Conservation (phyloP, 805 yeast genomes). For the Nakazawaea populi region DNA sequence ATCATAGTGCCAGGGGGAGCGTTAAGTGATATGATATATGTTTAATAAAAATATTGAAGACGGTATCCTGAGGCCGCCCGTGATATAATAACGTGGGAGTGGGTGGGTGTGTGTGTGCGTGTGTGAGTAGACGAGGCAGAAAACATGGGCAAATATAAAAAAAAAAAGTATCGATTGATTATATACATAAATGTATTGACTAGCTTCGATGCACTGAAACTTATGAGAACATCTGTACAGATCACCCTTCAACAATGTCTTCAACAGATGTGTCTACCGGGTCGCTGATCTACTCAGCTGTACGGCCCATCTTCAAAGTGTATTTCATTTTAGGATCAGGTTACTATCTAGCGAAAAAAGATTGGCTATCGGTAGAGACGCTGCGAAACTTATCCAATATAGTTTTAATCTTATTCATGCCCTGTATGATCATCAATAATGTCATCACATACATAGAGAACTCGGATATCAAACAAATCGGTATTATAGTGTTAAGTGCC, state of each 20-base stretch:
- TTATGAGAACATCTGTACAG: too few relatives aligned
- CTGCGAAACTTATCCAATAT: conserved; percentile 58
- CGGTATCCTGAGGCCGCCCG: too few relatives aligned
- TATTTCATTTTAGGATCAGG: conserved; percentile 70
- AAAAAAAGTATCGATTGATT: too few relatives aligned
- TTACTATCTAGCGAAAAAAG: conserved; percentile 48
- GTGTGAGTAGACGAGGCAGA: too few relatives aligned
- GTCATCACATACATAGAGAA: conserved; percentile 56
- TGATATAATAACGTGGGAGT: too few relatives aligned
- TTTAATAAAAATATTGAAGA: too few relatives aligned
- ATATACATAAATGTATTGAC: too few relatives aligned
- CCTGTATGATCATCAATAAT: conserved; percentile 59
- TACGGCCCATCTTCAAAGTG: conserved; percentile 72
- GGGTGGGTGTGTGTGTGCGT: too few relatives aligned
- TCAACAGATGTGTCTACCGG: conserved; percentile 10
- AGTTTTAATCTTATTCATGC: conserved; percentile 56
- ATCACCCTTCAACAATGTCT: neutral
- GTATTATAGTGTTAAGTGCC: conserved; percentile 52
- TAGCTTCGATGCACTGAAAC: too few relatives aligned
- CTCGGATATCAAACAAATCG: conserved; percentile 62
- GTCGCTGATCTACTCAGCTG: conserved; percentile 45
- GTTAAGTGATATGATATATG: too few relatives aligned
- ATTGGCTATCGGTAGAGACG: conserved; percentile 58
- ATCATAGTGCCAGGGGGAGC: too few relatives aligned
- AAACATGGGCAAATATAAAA: too few relatives aligned